These are phyloP conservation scores for Metschnikowia bowlesiae DNA, from an alignment of 805 yeast genomes.

Conservation along the genomic window DNA sequence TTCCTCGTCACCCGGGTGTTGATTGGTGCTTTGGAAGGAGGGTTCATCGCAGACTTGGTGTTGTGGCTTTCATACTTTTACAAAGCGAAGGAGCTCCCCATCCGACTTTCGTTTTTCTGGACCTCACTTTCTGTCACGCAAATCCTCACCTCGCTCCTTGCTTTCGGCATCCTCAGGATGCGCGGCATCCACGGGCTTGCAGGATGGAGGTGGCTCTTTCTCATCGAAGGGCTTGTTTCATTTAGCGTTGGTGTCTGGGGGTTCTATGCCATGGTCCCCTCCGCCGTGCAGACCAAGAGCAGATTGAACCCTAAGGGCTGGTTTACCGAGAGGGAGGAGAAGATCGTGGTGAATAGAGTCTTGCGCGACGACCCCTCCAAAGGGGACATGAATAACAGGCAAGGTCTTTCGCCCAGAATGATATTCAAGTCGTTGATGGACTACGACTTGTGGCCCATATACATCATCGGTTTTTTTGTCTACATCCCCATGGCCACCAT, in stretches of 20 bases:
- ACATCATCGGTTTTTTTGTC: slow-evolving; percentile 41
- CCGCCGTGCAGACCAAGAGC: slow-evolving; percentile 49
- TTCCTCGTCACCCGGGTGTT: slow-evolving; percentile 48
- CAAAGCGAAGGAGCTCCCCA: slow-evolving; percentile 52
- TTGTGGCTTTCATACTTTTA: slow-evolving; percentile 66
- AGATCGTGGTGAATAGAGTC: slow-evolving; percentile 53
- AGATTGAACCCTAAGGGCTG: slow-evolving; percentile 49
- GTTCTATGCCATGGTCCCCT: slow-evolving; percentile 50
- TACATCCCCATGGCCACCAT: slow-evolving; percentile 16
- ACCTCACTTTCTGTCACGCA: slow-evolving; percentile 48
- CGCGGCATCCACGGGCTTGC: slow-evolving; percentile 41
- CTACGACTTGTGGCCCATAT: slow-evolving; percentile 54
- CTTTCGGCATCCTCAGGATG: slow-evolving; percentile 49
- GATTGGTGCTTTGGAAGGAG: slow-evolving; percentile 61
- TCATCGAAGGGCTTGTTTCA: slow-evolving; percentile 60
- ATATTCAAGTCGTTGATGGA: slow-evolving; percentile 42
- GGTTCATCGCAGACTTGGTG: slow-evolving; percentile 48
- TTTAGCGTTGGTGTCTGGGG: slow-evolving; percentile 45
- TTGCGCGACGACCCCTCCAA: slow-evolving; percentile 58
- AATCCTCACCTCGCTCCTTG: slow-evolving; percentile 45
- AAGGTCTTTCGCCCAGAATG: slow-evolving; percentile 41
- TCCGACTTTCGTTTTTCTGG: slow-evolving; percentile 59
- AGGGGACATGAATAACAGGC: slow-evolving; percentile 62
- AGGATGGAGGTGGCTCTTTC: slow-evolving; percentile 65
- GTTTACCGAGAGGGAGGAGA: slow-evolving; percentile 49